Conservation (phyloP, 768 basidiomycete species). For the Mycena rosella region DNA sequence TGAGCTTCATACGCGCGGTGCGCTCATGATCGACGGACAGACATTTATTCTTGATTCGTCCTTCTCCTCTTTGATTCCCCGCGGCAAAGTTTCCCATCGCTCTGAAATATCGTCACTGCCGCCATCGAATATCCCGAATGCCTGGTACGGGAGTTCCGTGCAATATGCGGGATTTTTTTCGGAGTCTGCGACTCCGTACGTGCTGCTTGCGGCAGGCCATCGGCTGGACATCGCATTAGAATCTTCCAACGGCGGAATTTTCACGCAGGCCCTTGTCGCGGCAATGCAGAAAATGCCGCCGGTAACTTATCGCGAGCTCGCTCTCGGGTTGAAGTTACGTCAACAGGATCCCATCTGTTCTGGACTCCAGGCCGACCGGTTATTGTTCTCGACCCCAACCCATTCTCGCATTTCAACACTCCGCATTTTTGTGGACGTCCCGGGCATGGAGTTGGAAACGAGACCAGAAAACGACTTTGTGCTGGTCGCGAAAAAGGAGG, state of each 20-base stretch:
- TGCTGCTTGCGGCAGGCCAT: slow-evolving; percentile 4
- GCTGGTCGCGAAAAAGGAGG: too few relatives aligned
- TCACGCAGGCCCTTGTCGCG: too few relatives aligned
- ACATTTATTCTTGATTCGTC: background rate
- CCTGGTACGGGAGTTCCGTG: background rate
- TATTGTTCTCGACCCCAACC: background rate
- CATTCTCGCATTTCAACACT: too few relatives aligned
- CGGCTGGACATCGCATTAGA: slow-evolving; percentile 3
- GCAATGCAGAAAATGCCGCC: too few relatives aligned
- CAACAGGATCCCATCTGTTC: slow-evolving; percentile 2
- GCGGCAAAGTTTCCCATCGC: too few relatives aligned
- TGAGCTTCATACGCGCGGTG: background rate
- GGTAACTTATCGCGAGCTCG: background rate
- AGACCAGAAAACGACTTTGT: too few relatives aligned
- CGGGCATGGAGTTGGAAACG: too few relatives aligned
- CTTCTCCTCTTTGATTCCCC: too few relatives aligned
- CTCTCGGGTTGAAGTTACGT: background rate
- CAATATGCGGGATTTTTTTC: background rate
- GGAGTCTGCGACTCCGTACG: background rate
- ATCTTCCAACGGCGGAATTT: too few relatives aligned
- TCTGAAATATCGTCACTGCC: too few relatives aligned
- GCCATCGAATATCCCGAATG: background rate
- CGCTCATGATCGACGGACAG: background rate
- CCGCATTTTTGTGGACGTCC: too few relatives aligned
- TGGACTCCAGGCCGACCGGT: slow-evolving; percentile 2